phyloP scores from a whole-genome alignment of 2,329 filamentous ascomycete genomes.

The Cladobotryum mycophilum region DNA sequence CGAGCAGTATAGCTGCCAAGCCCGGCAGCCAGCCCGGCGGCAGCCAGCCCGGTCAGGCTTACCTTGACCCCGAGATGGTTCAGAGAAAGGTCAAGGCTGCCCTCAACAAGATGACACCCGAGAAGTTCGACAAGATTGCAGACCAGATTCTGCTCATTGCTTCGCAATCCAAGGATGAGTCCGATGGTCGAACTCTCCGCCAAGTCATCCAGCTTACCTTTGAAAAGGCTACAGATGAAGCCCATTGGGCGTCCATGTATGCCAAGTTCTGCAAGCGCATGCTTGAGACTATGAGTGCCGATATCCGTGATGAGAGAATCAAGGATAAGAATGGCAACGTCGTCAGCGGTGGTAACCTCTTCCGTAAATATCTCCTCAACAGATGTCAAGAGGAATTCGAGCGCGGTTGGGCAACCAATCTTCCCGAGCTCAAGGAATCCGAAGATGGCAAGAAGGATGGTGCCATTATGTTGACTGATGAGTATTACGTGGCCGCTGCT shows the following conservation, averaged over 20 bases:
- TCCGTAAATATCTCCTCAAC: conserved; percentile 98
- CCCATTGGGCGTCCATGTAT: conserved; percentile 98
- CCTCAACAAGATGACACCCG: conserved; percentile 99
- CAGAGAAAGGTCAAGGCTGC: conserved; percentile 98
- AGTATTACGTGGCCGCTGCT: conserved; percentile 90
- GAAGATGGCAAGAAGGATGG: conserved; percentile 50
- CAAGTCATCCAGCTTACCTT: conserved; percentile 99
- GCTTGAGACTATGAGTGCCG: conserved; percentile 89
- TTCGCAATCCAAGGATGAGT: conserved; percentile 90
- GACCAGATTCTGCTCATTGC: conserved; percentile 91
- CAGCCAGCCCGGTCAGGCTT: conserved; percentile 35
- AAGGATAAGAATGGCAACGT: conserved; percentile 83
- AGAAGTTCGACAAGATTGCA: conserved; percentile 95
- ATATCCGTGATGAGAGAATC: conserved; percentile 93
- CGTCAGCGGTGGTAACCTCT: conserved; percentile 85
- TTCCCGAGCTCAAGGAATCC: conserved; percentile 67
- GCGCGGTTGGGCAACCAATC: conserved; percentile 88
- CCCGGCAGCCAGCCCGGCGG: conserved; percentile 29
- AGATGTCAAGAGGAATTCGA: conserved; percentile 98
- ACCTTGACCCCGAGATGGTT: conserved; percentile 85
- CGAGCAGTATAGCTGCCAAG: conserved; percentile 57
- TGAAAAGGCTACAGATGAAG: conserved; percentile 97
- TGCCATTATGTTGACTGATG: conserved; percentile 80
- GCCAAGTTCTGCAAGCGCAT: conserved; percentile 97
- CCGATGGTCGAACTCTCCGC: conserved; percentile 85